Evolutionary conservation across 805 yeast genomes (phyloP), one percentile per base, ranked within the genome.

Genomic region (Lachancea lanzarotensis): DNA sequence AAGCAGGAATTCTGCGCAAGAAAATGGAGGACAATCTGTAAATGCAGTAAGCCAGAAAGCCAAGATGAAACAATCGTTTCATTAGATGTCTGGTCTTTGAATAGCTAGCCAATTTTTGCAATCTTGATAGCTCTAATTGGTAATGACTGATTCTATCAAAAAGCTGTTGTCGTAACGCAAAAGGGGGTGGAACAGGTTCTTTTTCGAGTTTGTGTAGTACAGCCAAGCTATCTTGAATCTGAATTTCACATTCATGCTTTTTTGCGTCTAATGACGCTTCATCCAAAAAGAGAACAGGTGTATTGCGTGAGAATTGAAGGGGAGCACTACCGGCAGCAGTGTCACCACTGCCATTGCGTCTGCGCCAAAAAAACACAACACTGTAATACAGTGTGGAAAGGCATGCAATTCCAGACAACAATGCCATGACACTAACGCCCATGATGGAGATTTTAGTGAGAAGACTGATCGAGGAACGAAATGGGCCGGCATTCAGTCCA

Each of bases 11-110:
- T 39, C 56, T 60, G 2, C 56, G 48, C 0, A 54, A 26, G 18
- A 60, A 55, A 1, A 69, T 69, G 37, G 63, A 63, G 2, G 54
- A 32, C 3, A 69, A 48, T 52, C 67, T 70, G 45, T 68, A 65
- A 6, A 61, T 22, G 55, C 73, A 70, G 37, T 68, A 70, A 6
- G 66, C 38, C 4, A 68, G 49, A 38, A 70, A 56, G 2, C 46
- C 42, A 30, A 54, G 29, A 17, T 59, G 57, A 45, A 58, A 55
- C 13, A 43, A 29, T 40, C 50, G 56, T 34, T 52, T 60, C 2
- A 48, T 18, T 2, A 41, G 34, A 35, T 53, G 46, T 2, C 53
- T 40, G 2, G 35, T 31, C 2, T 45, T 40, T 2, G 65, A 45
- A 44, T 55, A 54, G 15, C 44, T 40, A 3, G 55, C 18, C 8